Percentiles rank a stretch among this genome's conserved stretches.
phyloP scores from a whole-genome alignment of 257 asterid species.

The Plectranthus barbatus region DNA sequence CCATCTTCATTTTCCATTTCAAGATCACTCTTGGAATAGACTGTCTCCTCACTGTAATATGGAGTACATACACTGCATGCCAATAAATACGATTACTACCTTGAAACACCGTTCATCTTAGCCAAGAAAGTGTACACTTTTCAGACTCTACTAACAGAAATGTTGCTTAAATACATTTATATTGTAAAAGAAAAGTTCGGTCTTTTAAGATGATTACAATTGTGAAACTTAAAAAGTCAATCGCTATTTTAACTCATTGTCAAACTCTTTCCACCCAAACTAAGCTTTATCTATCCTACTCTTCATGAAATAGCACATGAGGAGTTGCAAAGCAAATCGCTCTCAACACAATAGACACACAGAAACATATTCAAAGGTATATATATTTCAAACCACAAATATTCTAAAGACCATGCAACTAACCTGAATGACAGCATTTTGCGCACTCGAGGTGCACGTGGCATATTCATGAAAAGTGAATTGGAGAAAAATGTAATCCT shows the following conservation, averaged over 20 bases:
- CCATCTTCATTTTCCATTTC: constrained; percentile 99
- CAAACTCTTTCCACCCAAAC: not conserved
- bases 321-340: not conserved
- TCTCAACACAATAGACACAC: not conserved
- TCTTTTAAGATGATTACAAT: not conserved
- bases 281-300: not conserved
- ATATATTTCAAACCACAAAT: not conserved
- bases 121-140: not conserved
- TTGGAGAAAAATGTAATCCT: constrained; percentile 90
- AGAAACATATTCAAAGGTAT: not conserved
- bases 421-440: constrained; percentile 98
- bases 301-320: not conserved
- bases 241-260: not conserved
- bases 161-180: constrained; percentile 3
- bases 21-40: constrained; percentile 89
- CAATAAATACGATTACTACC: constrained; percentile 18
- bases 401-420: constrained; percentile 3
- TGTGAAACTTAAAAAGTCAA: not conserved
- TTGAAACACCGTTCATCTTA: not conserved
- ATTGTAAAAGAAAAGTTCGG: not conserved
- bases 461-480: constrained; percentile 97
- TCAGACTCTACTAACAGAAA: not conserved
- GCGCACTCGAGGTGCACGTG: constrained; percentile 94
- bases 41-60: constrained; percentile 95
- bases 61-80: constrained; percentile 82